phyloP scores from a whole-genome alignment of 768 basidiomycete genomes.

The Leccinum sublutescens region DNA sequence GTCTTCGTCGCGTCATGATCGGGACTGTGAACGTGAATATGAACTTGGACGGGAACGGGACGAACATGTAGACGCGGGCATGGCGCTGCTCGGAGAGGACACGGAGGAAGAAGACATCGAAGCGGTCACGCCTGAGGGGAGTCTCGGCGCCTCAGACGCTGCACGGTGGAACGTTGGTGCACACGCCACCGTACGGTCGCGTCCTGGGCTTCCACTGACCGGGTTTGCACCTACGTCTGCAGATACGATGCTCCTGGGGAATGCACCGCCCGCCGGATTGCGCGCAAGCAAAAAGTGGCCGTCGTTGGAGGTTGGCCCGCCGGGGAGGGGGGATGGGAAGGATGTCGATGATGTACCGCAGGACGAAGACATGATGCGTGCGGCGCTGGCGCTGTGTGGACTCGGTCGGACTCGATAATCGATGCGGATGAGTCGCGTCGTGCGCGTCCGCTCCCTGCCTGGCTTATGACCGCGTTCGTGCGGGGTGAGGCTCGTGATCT shows the following conservation, averaged over 20 bases:
- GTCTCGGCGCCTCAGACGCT: constrained; percentile 42
- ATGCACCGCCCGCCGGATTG: background rate
- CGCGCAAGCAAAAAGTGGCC: constrained; percentile 1
- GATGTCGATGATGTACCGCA: constrained; percentile 27
- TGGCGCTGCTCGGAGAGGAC: constrained; percentile 34
- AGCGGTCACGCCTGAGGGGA: constrained; percentile 61
- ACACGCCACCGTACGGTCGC: background rate
- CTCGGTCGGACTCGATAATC: constrained; percentile 32
- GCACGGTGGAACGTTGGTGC: constrained; percentile 33
- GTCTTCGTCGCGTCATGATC: constrained; percentile 10
- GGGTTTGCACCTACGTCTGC: background rate
- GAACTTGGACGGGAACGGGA: background rate
- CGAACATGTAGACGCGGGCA: background rate
- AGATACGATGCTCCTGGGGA: background rate
- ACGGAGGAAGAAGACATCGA: constrained; percentile 69
- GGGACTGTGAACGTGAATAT: constrained; percentile 9
- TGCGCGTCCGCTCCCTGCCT: background rate
- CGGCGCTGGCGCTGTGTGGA: constrained; percentile 66
- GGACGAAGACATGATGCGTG: constrained; percentile 70
- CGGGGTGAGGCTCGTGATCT: background rate
- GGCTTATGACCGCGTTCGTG: background rate
- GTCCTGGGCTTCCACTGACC: background rate
- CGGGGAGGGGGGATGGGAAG: background rate
- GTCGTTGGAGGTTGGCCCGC: background rate
- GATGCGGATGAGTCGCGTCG: constrained; percentile 13